Evolutionary conservation across 805 yeast genomes (phyloP).

Genomic region (Candida bentonensis): DNA sequence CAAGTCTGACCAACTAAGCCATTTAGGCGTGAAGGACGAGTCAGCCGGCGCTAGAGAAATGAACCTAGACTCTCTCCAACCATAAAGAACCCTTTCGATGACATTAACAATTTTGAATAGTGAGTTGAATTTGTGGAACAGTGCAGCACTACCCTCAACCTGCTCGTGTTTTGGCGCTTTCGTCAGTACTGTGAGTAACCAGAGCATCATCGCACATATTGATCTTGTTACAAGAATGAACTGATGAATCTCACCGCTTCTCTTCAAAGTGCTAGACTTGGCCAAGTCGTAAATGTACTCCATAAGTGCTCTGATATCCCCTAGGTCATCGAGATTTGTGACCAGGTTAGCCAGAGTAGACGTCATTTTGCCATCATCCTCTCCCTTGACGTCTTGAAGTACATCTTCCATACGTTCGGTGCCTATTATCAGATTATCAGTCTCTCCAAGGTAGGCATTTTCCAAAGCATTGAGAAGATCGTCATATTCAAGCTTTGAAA

Average conservation of each 20-base stretch:
- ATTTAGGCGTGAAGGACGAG: background rate
- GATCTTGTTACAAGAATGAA: background rate
- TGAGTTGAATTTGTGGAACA: background rate
- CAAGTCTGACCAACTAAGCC: background rate
- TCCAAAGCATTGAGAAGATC: background rate
- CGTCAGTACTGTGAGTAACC: background rate
- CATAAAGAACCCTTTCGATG: background rate
- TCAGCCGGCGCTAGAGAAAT: background rate
- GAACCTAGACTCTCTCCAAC: background rate
- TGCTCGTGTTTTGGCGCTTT: background rate
- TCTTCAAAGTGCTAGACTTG: background rate
- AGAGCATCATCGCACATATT: background rate
- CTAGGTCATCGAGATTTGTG: background rate
- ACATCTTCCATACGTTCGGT: background rate
- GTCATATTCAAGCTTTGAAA: background rate
- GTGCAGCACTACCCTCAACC: background rate
- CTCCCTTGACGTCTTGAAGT: background rate
- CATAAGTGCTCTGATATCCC: background rate
- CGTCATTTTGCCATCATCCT: background rate
- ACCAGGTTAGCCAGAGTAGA: background rate
- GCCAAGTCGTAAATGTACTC: background rate
- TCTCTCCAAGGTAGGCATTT: background rate
- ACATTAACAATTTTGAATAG: background rate
- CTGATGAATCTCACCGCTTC: background rate
- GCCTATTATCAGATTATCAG: background rate